Conservation (phyloP, 2,329 filamentous ascomycete genomes). For the Colletotrichum chrysophilum region DNA sequence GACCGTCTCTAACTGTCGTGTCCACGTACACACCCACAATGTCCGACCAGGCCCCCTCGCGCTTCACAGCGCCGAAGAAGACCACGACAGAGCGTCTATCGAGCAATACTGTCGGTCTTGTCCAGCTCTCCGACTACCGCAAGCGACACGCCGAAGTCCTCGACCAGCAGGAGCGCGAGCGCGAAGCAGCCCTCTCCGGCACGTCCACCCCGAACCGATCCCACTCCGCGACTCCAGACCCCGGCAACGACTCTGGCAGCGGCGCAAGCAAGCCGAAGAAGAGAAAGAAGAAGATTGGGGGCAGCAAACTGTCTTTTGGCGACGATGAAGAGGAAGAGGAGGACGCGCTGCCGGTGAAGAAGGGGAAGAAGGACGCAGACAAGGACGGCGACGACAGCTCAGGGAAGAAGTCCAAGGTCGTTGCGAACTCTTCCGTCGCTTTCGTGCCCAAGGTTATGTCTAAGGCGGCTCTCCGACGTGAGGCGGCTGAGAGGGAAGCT, state of each 20-base stretch:
- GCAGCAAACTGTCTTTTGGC: conserved; percentile 66
- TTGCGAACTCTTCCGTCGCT: conserved; percentile 65
- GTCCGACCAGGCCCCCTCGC: conserved; percentile 50
- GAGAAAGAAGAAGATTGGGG: conserved; percentile 48
- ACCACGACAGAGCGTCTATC: conserved; percentile 84
- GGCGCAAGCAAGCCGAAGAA: conserved; percentile 43
- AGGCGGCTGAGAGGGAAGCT: conserved; percentile 79
- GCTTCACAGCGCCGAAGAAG: conserved; percentile 78
- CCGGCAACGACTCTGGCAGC: conserved; percentile 35
- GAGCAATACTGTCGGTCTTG: conserved; percentile 87
- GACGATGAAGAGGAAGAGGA: conserved; percentile 66
- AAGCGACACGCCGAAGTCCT: conserved; percentile 95
- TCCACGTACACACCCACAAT: conserved; percentile 30
- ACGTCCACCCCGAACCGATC: conserved; percentile 55
- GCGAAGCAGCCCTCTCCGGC: conserved; percentile 60
- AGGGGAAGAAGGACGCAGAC: conserved; percentile 24
- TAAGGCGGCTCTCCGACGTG: conserved; percentile 78
- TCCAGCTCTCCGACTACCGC: conserved; percentile 90
- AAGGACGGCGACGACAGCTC: conserved; percentile 24
- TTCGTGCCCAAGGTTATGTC: conserved; percentile 71
- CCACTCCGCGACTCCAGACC: conserved; percentile 52
- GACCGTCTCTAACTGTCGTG: neutral
- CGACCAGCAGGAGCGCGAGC: conserved; percentile 86
- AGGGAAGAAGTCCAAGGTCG: conserved; percentile 54
- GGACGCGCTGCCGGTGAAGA: conserved; percentile 26